Evolutionary conservation across 805 yeast species (phyloP).

Genomic region (Kuraishia borneana): DNA sequence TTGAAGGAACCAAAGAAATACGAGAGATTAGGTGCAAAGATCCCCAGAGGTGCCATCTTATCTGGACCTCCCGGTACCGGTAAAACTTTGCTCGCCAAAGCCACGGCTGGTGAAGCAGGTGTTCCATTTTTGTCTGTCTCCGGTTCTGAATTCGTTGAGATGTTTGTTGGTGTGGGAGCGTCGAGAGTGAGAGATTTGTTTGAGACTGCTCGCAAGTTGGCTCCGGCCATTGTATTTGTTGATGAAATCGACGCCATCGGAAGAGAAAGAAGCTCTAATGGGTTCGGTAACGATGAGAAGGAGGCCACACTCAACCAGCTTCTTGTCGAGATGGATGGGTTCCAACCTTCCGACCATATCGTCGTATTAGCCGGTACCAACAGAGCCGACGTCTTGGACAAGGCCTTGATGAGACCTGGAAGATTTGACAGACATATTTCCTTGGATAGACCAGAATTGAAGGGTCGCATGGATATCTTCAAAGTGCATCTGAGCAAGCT

Average conservation of each 20-base stretch:
- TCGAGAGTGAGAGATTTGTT: conserved; percentile 94
- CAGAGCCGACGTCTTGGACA: conserved; percentile 87
- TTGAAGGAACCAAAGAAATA: conserved; percentile 84
- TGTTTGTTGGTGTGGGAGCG: conserved; percentile 99
- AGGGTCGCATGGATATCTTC: conserved; percentile 90
- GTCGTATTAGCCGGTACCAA: conserved; percentile 98
- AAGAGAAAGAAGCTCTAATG: conserved; percentile 71
- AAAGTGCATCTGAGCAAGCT: conserved; percentile 73
- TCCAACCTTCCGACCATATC: conserved; percentile 80
- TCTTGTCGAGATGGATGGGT: conserved; percentile 98
- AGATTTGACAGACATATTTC: conserved; percentile 91
- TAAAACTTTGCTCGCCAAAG: conserved; percentile 92
- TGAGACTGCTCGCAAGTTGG: conserved; percentile 82
- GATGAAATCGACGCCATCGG: conserved; percentile 99
- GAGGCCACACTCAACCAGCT: conserved; percentile 94
- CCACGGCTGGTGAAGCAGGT: conserved; percentile 99
- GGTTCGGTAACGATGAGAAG: conserved; percentile 89
- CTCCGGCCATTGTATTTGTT: conserved; percentile 92
- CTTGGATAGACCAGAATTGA: conserved; percentile 88
- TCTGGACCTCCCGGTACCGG: conserved; percentile 99
- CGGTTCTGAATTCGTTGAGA: conserved; percentile 96
- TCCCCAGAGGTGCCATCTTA: conserved; percentile 95
- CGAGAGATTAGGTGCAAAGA: conserved; percentile 90
- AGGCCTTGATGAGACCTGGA: conserved; percentile 93
- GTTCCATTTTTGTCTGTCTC: conserved; percentile 94